Evolutionary conservation across 345 rosid species (phyloP).

Genomic region (Angophora floribunda): DNA sequence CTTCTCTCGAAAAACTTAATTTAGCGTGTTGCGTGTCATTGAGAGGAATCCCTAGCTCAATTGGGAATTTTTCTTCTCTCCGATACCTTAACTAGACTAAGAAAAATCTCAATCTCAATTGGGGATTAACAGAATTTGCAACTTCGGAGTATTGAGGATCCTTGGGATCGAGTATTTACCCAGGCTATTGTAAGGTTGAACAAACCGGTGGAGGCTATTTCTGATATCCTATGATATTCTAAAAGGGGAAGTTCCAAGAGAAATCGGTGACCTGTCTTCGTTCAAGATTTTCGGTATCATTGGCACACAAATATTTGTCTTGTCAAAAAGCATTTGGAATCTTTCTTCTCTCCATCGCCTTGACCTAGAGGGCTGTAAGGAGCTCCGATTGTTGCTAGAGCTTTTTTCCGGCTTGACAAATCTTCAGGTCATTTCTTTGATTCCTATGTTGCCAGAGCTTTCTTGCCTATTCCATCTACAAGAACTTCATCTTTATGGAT

Average conservation of each 20-base stretch:
- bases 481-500: not conserved
- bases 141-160: no score
- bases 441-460: not conserved
- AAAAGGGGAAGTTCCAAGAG: not conserved
- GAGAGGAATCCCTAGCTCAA: no score
- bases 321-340: not conserved
- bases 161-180: no score
- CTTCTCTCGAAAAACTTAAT: no score
- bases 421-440: not conserved
- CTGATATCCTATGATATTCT: not conserved
- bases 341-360: not conserved
- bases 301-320: not conserved
- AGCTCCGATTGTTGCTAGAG: not conserved
- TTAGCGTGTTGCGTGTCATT: no score
- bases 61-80: not conserved
- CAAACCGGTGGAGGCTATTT: no score
- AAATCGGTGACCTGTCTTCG: not conserved
- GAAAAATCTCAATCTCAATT: not conserved
- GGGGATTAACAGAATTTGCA: no score
- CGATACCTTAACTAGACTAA: no score
- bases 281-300: not conserved
- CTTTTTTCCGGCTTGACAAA: not conserved
- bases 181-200: not conserved
- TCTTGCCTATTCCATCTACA: not conserved
- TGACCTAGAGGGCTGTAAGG: fast-evolving